Evolutionary conservation across 2,329 filamentous ascomycete genomes (phyloP).

Genomic region (Thielaviopsis euricoi): DNA sequence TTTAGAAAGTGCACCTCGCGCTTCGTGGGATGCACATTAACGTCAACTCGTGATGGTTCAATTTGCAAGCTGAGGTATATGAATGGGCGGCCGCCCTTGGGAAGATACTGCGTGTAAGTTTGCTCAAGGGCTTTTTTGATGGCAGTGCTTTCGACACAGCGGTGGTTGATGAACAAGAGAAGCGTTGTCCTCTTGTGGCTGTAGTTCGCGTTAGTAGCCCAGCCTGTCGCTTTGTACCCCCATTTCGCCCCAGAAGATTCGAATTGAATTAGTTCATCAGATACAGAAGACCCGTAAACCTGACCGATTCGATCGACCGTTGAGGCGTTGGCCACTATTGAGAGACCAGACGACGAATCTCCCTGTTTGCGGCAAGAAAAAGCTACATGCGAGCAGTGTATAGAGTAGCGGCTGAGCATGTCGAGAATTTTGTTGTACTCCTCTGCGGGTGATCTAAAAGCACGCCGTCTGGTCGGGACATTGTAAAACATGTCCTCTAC

Average conservation of each 20-base stretch:
- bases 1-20: constrained; percentile 94
- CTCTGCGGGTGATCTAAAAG: constrained; percentile 81
- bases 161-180: constrained; percentile 90
- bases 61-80: constrained; percentile 85
- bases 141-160: constrained; percentile 73
- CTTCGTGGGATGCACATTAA: constrained; percentile 96
- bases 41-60: constrained; percentile 80
- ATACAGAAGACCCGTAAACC: constrained; percentile 68
- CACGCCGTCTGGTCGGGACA: constrained; percentile 68
- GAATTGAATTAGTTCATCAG: constrained; percentile 75
- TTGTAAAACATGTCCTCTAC: constrained; percentile 98
- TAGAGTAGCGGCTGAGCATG: constrained; percentile 79
- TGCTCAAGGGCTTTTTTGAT: constrained; percentile 87
- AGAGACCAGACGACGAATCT: constrained; percentile 67
- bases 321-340: constrained; percentile 56
- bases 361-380: constrained; percentile 97
- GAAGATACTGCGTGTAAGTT: constrained; percentile 71
- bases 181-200: constrained; percentile 77
- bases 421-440: constrained; percentile 98
- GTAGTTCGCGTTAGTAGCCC: constrained; percentile 87
- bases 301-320: constrained; percentile 75
- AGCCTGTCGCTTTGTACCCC: constrained; percentile 68
- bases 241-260: constrained; percentile 55
- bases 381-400: constrained; percentile 79
- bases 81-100: constrained; percentile 89